phyloP scores from a whole-genome alignment of 208 protist genomes.

The Acanthamoeba healyi region DNA sequence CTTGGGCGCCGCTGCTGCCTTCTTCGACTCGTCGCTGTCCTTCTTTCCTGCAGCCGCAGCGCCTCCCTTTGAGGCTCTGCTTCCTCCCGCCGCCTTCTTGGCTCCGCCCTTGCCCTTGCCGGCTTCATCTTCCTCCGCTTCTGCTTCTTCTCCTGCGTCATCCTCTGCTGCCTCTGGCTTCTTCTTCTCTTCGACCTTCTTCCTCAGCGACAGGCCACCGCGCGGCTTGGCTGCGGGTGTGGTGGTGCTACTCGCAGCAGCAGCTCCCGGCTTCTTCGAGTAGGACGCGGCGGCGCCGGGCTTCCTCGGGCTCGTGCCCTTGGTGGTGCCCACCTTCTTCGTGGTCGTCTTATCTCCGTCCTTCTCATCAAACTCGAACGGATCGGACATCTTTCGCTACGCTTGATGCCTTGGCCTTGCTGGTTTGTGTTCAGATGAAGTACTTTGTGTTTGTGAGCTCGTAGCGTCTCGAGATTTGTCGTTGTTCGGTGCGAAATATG shows the following conservation, averaged over 20 bases:
- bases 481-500: neutral
- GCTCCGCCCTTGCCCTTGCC: neutral
- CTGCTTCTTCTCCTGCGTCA: neutral
- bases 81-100: neutral
- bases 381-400: conserved; percentile 42
- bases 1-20: too few species aligned
- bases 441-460: too few species aligned
- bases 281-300: conserved; percentile 28
- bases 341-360: neutral
- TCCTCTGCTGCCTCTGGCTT: neutral
- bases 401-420: too few species aligned
- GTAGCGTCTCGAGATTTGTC: neutral
- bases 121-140: neutral
- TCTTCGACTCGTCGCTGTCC: neutral
- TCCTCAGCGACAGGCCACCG: conserved; percentile 1
- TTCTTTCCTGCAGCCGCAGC: neutral
- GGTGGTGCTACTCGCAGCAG: neutral
- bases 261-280: neutral
- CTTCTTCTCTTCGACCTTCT: conserved; percentile 5
- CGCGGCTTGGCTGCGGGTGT: neutral
- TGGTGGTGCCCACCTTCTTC: neutral
- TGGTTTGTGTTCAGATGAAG: neutral
- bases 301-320: neutral
- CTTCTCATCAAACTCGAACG: conserved; percentile 6
- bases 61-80: neutral